Evolutionary conservation across 768 basidiomycete genomes (phyloP).

Genomic region (Suillus decipiens): DNA sequence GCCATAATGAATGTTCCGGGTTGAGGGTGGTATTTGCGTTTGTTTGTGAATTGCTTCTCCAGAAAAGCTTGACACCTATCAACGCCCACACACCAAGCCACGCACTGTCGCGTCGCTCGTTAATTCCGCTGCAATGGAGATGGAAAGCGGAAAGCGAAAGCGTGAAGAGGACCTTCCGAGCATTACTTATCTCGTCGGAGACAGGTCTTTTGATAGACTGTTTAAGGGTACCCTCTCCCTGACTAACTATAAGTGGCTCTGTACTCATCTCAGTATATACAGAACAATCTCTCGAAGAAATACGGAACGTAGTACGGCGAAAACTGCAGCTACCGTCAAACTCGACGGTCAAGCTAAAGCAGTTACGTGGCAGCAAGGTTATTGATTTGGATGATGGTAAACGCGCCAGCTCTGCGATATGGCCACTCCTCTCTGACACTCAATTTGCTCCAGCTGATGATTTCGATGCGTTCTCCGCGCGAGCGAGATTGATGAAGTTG

Average conservation of each 20-base stretch:
- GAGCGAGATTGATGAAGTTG: constrained; percentile 39
- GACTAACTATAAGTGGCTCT: not conserved
- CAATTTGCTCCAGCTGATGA: constrained; percentile 60
- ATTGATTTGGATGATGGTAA: constrained; percentile 81
- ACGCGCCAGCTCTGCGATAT: constrained; percentile 3
- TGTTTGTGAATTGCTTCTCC: constrained; percentile 18
- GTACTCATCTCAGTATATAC: constrained; percentile 14
- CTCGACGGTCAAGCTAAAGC: constrained; percentile 42
- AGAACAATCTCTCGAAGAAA: constrained; percentile 65
- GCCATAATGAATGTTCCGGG: constrained; percentile 34
- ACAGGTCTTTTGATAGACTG: constrained; percentile 41
- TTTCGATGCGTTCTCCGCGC: constrained; percentile 67
- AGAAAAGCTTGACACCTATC: constrained; percentile 7
- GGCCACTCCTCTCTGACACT: constrained; percentile 7
- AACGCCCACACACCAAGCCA: constrained; percentile 2
- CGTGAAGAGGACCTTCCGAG: constrained; percentile 26
- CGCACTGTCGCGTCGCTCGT: not conserved
- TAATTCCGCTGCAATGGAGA: constrained; percentile 17
- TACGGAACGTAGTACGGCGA: constrained; percentile 56
- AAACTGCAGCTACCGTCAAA: constrained; percentile 56
- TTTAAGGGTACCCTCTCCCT: constrained; percentile 38
- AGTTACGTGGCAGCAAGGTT: constrained; percentile 51
- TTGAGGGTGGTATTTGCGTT: constrained; percentile 23
- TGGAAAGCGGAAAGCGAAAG: constrained; percentile 27
- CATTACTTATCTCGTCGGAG: constrained; percentile 40